phyloP scores from a whole-genome alignment of 208 protist genomes.

The Wallacemonas sp. region DNA sequence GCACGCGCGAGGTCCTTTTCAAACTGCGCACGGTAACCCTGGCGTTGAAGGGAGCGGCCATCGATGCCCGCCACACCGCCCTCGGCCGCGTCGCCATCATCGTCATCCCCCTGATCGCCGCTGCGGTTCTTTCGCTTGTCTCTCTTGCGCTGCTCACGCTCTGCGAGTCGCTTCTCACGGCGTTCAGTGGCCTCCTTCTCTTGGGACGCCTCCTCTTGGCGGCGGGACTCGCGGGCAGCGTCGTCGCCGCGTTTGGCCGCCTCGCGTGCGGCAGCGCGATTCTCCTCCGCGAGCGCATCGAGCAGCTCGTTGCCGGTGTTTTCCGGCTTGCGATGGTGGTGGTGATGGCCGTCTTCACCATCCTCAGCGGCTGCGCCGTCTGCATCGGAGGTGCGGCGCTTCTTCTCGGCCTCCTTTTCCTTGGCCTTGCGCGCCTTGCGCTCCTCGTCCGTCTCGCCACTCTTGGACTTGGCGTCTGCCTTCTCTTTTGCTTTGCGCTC shows the following conservation, averaged over 20 bases:
- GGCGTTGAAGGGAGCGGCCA: constrained; percentile 43
- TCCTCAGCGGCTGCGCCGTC: not conserved
- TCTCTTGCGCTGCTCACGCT: constrained; percentile 18
- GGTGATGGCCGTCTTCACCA: no score
- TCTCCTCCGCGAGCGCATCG: constrained; percentile 51
- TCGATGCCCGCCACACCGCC: not conserved
- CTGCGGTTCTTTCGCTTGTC: constrained; percentile 19
- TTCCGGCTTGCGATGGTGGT: not conserved
- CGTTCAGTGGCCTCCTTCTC: constrained; percentile 16
- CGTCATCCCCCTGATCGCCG: constrained; percentile 7
- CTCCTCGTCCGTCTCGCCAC: constrained; percentile 41
- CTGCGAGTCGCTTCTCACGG: constrained; percentile 20
- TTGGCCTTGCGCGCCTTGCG: constrained; percentile 36
- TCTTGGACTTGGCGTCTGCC: no score
- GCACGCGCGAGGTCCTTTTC: constrained; percentile 69
- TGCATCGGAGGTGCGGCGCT: not conserved
- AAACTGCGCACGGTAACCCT: constrained; percentile 81
- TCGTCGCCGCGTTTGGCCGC: constrained; percentile 12
- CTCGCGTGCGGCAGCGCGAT: constrained; percentile 25
- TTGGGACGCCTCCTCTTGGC: not conserved
- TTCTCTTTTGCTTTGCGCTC: constrained; percentile 38
- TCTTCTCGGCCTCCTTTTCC: constrained; percentile 17
- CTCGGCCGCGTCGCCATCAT: constrained; percentile 35
- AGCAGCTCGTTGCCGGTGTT: constrained; percentile 23
- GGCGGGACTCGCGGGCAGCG: not conserved